Evolutionary conservation across 306 rosid species (phyloP).

Genomic region (Cucumis cinereus): DNA sequence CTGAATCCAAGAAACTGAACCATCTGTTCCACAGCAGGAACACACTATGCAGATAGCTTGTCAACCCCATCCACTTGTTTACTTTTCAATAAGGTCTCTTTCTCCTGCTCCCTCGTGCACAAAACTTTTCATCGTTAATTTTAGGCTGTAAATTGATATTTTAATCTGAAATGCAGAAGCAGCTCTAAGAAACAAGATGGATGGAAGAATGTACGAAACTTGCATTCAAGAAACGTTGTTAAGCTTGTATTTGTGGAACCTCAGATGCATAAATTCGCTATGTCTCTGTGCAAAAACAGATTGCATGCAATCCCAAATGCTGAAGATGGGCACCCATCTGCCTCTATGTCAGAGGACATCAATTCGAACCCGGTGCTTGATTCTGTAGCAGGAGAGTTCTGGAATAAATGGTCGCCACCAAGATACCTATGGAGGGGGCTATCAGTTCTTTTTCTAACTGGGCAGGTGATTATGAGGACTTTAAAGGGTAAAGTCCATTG

Average conservation of each 20-base stretch:
- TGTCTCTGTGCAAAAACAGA: constrained; percentile 19
- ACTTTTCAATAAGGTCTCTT: constrained; percentile 22
- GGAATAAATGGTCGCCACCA: constrained; percentile 80
- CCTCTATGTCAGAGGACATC: constrained; percentile 23
- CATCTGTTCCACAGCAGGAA: constrained; percentile 6
- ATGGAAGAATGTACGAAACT: constrained; percentile 20
- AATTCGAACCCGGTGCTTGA: constrained; percentile 31
- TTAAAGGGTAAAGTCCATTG: constrained; percentile 72
- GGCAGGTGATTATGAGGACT: constrained; percentile 67
- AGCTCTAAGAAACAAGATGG: constrained; percentile 15
- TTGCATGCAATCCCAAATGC: constrained; percentile 36
- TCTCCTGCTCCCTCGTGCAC: background rate
- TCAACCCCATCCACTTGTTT: constrained; percentile 15
- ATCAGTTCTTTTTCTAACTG: constrained; percentile 57
- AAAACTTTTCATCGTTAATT: background rate
- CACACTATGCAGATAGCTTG: constrained; percentile 29
- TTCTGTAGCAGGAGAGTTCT: constrained; percentile 17
- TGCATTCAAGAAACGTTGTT: constrained; percentile 18
- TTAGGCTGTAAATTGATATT: background rate
- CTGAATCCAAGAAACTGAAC: background rate
- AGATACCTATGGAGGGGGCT: constrained; percentile 82
- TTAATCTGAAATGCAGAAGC: constrained; percentile 33
- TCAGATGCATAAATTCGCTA: constrained; percentile 10
- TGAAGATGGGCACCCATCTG: constrained; percentile 47
- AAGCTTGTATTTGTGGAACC: constrained; percentile 21